Conservation (phyloP, 164 flowering plant genomes). For the Liquidambar formosana region DNA sequence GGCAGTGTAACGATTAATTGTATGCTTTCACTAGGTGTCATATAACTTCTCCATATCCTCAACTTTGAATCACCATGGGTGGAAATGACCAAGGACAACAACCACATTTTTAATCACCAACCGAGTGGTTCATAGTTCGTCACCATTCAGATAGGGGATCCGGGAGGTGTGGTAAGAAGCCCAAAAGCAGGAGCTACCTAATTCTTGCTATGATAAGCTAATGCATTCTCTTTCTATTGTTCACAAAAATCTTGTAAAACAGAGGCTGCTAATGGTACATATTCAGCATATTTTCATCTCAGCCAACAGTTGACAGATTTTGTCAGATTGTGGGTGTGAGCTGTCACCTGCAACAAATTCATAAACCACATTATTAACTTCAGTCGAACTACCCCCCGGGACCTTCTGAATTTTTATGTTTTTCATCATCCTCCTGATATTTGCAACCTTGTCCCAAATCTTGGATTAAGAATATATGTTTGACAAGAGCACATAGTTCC, state of each 20-base stretch:
- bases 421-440: conserved; percentile 34
- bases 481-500: conserved; percentile 35
- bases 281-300: conserved; percentile 19
- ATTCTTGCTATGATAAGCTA: conserved; percentile 41
- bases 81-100: no score
- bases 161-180: conserved; percentile 27
- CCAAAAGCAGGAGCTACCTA: conserved; percentile 43
- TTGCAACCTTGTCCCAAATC: conserved; percentile 32
- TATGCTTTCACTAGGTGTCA: no score
- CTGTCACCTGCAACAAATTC: conserved; percentile 36
- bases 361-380: conserved; percentile 28
- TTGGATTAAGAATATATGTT: conserved; percentile 35
- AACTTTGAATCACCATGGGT: no score
- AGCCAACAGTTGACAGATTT: conserved; percentile 28
- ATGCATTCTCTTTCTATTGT: conserved; percentile 21
- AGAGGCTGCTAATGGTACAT: conserved; percentile 20
- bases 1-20: no score
- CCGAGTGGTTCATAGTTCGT: conserved; percentile 2
- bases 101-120: no score
- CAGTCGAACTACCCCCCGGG: conserved; percentile 40
- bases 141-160: conserved; percentile 28
- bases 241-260: conserved; percentile 30
- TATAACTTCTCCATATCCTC: no score
- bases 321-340: conserved; percentile 29
- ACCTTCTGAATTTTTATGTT: conserved; percentile 25